Evolutionary conservation across 306 rosid genomes (phyloP), one percentile per base, ranked within the genome.

Genomic region (Prunus armeniaca): DNA sequence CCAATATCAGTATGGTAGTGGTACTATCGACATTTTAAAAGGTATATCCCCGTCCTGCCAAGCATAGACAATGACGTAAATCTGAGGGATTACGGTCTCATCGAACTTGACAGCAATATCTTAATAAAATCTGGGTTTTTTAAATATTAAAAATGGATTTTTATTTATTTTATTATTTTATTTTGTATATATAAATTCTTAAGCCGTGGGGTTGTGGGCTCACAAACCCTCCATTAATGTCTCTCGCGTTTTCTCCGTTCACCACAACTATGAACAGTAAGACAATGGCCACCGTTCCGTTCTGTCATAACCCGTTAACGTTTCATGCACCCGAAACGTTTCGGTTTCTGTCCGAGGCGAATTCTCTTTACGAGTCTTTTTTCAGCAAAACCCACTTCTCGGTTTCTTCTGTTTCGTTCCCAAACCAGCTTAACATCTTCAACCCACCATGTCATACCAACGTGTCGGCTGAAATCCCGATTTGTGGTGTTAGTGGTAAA

Each of bases 41-140:
- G 55, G 28, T 46, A 28, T 43, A 69, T 74, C 74, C 76, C 52
- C 43, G 43, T 30, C 73, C 66, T 72, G 80, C 63, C 64, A 43
- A 58, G 47, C 61, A 75, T 24, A 76, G 74, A 50, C 69, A 76
- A 13, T 78, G 77, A 67, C 74, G 73, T 75, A 76, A 75, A 71
- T 80, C 62, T 55, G 65, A 60, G 82, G 76, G 85, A 84, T 82
- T 86, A 78, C 86, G 82, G 88, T 89, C 90, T 76, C 75, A 72
- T 89, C 89, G 72, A 82, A 27, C 57, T 78, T 82, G 93, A 86
- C 87, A 82, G 76, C 74, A 64, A 84, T 74, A 88, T 80, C 85
- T 82, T 64, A 64, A 41, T 60, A 73, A 78, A 73, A 81, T 72
- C 76, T 76, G 20, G 27, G 5, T 41, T 52, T 38, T 38, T 38